These are phyloP conservation scores for Juncus inflexus DNA, from an alignment of 176 grass and related monocot species.

Conservation along the genomic window DNA sequence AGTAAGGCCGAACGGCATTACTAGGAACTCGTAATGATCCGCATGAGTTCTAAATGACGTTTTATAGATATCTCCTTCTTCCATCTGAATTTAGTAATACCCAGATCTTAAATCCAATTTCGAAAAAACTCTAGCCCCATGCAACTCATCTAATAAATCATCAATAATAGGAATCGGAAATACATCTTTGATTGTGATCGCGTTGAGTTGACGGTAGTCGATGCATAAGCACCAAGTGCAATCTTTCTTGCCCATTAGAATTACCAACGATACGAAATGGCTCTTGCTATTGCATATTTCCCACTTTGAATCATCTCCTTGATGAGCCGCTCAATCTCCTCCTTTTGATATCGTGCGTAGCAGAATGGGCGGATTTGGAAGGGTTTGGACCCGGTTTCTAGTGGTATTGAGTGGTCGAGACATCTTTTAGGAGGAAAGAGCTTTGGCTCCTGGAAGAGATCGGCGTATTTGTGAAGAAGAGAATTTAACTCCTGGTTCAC, in stretches of 20 bases:
- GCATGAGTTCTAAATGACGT: neutral
- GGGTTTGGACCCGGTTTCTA: neutral
- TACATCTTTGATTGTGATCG: neutral
- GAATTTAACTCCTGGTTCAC: no score
- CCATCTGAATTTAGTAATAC: constrained; percentile 9
- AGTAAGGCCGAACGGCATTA: neutral
- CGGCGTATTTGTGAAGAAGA: neutral
- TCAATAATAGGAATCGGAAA: neutral
- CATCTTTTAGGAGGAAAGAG: neutral
- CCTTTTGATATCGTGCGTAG: neutral
- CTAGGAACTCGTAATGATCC: neutral
- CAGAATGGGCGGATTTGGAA: neutral
- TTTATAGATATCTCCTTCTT: neutral
- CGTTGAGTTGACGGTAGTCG: neutral
- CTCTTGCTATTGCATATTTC: neutral
- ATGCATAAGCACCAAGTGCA: neutral
- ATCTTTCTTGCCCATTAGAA: constrained; percentile 10
- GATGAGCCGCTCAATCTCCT: neutral
- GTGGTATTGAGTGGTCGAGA: neutral
- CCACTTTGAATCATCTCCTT: neutral
- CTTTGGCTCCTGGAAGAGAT: neutral
- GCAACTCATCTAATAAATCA: neutral
- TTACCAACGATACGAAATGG: neutral
- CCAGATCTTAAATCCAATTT: neutral
- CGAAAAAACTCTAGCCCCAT: neutral